phyloP scores from a whole-genome alignment of 306 rosid genomes.

The Pyrus betulifolia region DNA sequence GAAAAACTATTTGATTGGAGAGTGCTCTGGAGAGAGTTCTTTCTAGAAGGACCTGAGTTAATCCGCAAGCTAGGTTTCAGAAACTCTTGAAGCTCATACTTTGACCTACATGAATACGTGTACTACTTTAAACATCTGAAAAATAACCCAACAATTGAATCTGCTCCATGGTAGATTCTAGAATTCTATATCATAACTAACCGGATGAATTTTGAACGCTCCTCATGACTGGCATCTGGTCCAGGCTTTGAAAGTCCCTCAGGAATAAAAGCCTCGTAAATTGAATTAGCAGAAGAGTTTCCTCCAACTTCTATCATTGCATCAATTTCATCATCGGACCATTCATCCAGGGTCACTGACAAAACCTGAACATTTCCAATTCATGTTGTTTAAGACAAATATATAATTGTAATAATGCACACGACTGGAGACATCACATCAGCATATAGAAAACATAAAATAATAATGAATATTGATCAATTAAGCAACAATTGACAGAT shows the following conservation, averaged over 20 bases:
- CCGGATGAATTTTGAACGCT: slow-evolving; percentile 77
- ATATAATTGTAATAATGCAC: background rate
- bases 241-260: slow-evolving; percentile 72
- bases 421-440: background rate
- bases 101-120: slow-evolving; percentile 48
- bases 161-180: background rate
- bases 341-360: slow-evolving; percentile 91
- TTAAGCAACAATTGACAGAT: background rate
- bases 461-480: background rate
- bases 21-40: slow-evolving; percentile 27
- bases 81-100: slow-evolving; percentile 85
- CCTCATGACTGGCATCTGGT: slow-evolving; percentile 66
- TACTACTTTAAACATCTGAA: slow-evolving; percentile 8
- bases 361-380: slow-evolving; percentile 57
- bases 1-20: slow-evolving; percentile 38
- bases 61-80: slow-evolving; percentile 96
- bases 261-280: slow-evolving; percentile 88
- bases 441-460: background rate
- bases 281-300: slow-evolving; percentile 81
- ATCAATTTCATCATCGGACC: slow-evolving; percentile 93
- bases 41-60: slow-evolving; percentile 39
- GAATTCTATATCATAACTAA: slow-evolving; percentile 25
- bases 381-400: background rate
- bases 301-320: slow-evolving; percentile 96
- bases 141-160: slow-evolving; percentile 6